A percentile compares a stretch with the other conserved stretches of the same genome.
phyloP scores from a whole-genome alignment of 768 basidiomycete genomes.

The Lactarius pseudohatsudake region DNA sequence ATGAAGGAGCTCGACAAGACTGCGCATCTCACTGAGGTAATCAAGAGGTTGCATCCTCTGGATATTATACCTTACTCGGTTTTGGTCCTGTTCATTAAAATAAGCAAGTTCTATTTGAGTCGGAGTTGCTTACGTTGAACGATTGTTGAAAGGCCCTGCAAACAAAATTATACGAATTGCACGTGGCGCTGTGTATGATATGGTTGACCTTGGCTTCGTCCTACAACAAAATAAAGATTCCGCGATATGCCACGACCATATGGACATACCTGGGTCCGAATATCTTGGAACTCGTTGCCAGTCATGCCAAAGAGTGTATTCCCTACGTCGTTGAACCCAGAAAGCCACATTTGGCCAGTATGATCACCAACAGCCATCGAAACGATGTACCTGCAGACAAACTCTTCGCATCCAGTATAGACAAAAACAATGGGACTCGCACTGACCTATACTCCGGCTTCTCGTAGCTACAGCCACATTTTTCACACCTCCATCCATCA shows the following conservation, averaged over 20 bases:
- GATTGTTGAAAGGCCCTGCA: slow-evolving; percentile 87
- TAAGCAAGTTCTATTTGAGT: neutral
- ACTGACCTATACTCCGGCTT: slow-evolving; percentile 80
- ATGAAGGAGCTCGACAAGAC: slow-evolving; percentile 58
- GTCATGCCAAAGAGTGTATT: slow-evolving; percentile 69
- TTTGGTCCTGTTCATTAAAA: slow-evolving; percentile 56
- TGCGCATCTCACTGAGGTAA: slow-evolving; percentile 64
- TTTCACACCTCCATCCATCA: slow-evolving; percentile 89
- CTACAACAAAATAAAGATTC: slow-evolving; percentile 37
- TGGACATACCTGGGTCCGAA: slow-evolving; percentile 69
- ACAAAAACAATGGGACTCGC: neutral
- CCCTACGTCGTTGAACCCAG: slow-evolving; percentile 94
- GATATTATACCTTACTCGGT: slow-evolving; percentile 81
- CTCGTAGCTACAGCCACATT: slow-evolving; percentile 71
- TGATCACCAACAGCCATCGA: slow-evolving; percentile 84
- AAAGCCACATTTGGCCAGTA: slow-evolving; percentile 88
- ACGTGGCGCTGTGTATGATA: slow-evolving; percentile 62
- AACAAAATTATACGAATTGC: slow-evolving; percentile 75
- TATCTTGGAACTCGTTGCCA: slow-evolving; percentile 72
- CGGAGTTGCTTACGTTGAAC: slow-evolving; percentile 60
- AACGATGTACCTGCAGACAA: slow-evolving; percentile 64
- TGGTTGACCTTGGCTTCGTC: slow-evolving; percentile 58
- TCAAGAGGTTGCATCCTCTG: slow-evolving; percentile 63
- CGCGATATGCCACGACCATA: neutral
- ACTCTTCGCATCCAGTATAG: slow-evolving; percentile 15